Conservation (phyloP, 345 rosid species). For the Brassica carinata region DNA sequence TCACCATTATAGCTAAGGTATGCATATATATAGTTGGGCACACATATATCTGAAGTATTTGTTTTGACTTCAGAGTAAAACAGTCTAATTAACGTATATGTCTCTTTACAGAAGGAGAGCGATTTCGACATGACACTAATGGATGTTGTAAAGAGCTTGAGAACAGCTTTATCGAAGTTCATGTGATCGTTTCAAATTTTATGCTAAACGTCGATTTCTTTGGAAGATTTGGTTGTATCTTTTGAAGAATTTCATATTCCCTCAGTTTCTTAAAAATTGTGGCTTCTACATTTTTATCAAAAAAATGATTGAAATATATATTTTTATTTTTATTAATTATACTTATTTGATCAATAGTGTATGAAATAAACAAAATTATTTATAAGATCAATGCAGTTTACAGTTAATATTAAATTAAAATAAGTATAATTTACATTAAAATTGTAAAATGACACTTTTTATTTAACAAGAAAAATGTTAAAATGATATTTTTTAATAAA, state of each 20-base stretch:
- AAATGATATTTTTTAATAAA: too few relatives aligned
- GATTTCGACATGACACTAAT: constrained; percentile 60
- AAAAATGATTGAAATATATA: too few relatives aligned
- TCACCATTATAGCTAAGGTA: constrained; percentile 80
- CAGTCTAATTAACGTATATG: neutral
- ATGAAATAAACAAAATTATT: too few relatives aligned
- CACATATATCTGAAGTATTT: neutral
- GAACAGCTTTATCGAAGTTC: constrained; percentile 49
- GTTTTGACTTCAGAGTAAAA: neutral
- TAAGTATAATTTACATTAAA: too few relatives aligned
- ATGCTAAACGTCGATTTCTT: neutral
- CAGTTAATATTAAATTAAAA: too few relatives aligned
- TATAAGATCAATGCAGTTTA: too few relatives aligned
- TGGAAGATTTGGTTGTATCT: neutral
- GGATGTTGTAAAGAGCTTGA: constrained; percentile 71
- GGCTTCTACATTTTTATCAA: too few relatives aligned
- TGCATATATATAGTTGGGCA: neutral
- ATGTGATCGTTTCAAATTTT: constrained; percentile 41
- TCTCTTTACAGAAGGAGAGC: constrained; percentile 62
- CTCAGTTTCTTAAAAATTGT: too few relatives aligned
- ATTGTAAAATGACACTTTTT: too few relatives aligned
- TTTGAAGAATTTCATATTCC: neutral
- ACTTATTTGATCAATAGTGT: too few relatives aligned
- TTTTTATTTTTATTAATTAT: too few relatives aligned
- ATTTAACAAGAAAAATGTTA: too few relatives aligned